Evolutionary conservation across 345 rosid genomes (phyloP).

Genomic region (Conringia planisiliqua): DNA sequence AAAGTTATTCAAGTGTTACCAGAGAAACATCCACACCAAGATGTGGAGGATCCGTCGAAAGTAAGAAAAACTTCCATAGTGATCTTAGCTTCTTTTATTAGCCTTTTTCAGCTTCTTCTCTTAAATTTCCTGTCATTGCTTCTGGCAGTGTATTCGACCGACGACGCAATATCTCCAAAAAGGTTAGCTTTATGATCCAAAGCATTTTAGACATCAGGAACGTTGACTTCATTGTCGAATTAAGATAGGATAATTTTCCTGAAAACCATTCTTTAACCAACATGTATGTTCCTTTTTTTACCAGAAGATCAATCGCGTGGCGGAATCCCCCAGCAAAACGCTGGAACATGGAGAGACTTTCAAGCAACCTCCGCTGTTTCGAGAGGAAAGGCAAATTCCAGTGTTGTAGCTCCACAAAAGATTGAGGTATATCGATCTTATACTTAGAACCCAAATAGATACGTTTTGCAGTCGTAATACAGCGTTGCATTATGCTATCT

Average conservation of each 20-base stretch:
- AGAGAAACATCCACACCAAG: slow-evolving; percentile 32
- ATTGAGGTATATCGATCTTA: slow-evolving; percentile 21
- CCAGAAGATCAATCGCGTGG: slow-evolving; percentile 14
- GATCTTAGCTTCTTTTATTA: background rate
- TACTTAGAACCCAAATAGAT: background rate
- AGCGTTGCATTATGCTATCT: slow-evolving; percentile 1
- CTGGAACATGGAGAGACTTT: slow-evolving; percentile 22
- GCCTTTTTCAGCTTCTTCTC: background rate
- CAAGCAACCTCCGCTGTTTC: slow-evolving; percentile 2
- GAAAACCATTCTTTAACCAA: background rate
- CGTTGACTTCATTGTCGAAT: background rate
- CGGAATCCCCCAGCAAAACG: background rate
- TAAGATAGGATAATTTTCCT: background rate
- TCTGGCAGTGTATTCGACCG: slow-evolving; percentile 48
- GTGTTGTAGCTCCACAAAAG: slow-evolving; percentile 19
- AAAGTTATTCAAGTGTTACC: slow-evolving; percentile 32
- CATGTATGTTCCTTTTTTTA: background rate
- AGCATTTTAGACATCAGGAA: slow-evolving; percentile 4
- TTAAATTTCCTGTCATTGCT: slow-evolving; percentile 13
- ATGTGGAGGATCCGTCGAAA: slow-evolving; percentile 30
- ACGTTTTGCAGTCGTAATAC: background rate
- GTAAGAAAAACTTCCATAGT: slow-evolving; percentile 34
- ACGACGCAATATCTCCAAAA: slow-evolving; percentile 28
- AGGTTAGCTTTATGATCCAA: slow-evolving; percentile 47
- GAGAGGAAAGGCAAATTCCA: background rate